Evolutionary conservation across 2,329 filamentous ascomycete genomes (phyloP).

Genomic region (Beauveria pseudobassiana): DNA sequence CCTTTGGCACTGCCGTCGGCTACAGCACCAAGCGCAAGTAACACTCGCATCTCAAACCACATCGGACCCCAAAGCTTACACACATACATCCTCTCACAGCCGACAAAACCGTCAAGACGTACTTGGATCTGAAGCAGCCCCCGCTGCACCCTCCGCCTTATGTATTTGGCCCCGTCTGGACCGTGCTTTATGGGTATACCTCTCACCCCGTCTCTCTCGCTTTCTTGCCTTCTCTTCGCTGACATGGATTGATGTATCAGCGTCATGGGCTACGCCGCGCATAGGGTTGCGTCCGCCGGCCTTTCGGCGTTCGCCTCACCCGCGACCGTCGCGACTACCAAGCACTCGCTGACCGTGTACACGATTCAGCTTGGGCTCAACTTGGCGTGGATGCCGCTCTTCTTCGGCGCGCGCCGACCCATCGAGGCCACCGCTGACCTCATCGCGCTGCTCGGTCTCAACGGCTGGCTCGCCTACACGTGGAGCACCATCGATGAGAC

Average conservation of each 20-base stretch:
- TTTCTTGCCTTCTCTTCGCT: not conserved
- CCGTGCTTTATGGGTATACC: constrained; percentile 50
- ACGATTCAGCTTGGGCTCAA: constrained; percentile 81
- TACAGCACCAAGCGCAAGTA: constrained; percentile 57
- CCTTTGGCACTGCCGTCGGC: constrained; percentile 65
- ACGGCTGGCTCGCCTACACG: constrained; percentile 65
- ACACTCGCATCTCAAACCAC: not conserved
- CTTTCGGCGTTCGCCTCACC: constrained; percentile 49
- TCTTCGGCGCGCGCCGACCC: constrained; percentile 72
- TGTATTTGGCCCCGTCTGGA: constrained; percentile 61
- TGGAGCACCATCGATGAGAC: constrained; percentile 69
- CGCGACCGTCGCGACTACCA: constrained; percentile 49
- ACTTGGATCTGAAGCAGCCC: constrained; percentile 60
- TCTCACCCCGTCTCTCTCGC: constrained; percentile 1
- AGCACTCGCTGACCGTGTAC: constrained; percentile 71
- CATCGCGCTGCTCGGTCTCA: constrained; percentile 61
- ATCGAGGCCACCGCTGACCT: constrained; percentile 70
- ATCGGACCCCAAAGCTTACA: not conserved
- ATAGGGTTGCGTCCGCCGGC: constrained; percentile 63
- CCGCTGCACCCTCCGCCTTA: constrained; percentile 52
- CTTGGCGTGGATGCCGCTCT: constrained; percentile 84
- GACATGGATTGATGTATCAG: constrained; percentile 18
- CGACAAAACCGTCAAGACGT: constrained; percentile 52
- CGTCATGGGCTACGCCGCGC: constrained; percentile 82
- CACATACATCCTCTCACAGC: constrained; percentile 28